Evolutionary conservation across 768 basidiomycete genomes (phyloP).

Genomic region (Rhodotorula graminis): DNA sequence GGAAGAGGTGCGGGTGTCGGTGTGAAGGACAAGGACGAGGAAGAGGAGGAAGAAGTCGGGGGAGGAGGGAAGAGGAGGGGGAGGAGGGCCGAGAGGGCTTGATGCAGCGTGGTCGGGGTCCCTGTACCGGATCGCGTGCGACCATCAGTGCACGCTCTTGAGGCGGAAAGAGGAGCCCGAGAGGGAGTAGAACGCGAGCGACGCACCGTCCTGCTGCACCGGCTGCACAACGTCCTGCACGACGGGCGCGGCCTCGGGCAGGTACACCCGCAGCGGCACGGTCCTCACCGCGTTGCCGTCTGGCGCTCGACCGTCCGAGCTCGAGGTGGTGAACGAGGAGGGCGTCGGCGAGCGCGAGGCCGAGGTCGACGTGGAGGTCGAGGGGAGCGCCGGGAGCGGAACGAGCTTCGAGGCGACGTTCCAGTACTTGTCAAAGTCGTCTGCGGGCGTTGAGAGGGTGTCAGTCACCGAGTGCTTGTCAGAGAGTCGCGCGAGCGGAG

Average conservation of each 20-base stretch:
- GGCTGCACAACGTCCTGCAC: slow-evolving; percentile 86
- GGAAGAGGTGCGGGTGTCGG: background rate
- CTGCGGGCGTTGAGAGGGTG: slow-evolving; percentile 50
- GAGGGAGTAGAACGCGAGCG: background rate
- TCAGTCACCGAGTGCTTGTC: background rate
- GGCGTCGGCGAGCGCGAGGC: slow-evolving; percentile 50
- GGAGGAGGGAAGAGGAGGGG: slow-evolving; percentile 66
- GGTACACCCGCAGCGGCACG: slow-evolving; percentile 80
- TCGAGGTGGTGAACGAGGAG: background rate
- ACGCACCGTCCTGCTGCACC: slow-evolving; percentile 64
- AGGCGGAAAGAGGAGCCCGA: background rate
- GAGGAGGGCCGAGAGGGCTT: slow-evolving; percentile 65
- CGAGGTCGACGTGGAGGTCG: slow-evolving; percentile 58
- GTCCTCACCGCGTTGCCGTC: slow-evolving; percentile 79
- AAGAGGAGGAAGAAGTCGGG: background rate
- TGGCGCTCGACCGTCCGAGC: slow-evolving; percentile 57
- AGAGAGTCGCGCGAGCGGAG: too few species aligned
- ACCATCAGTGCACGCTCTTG: background rate
- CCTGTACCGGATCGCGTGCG: slow-evolving; percentile 51
- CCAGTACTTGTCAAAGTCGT: slow-evolving; percentile 94
- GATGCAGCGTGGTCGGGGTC: slow-evolving; percentile 63
- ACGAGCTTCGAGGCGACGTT: slow-evolving; percentile 87
- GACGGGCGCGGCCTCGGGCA: slow-evolving; percentile 78
- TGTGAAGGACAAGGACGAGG: background rate
- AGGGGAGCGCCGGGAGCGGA: slow-evolving; percentile 67